Conservation (phyloP, 257 asterid species). For the Jacaranda mimosifolia region DNA sequence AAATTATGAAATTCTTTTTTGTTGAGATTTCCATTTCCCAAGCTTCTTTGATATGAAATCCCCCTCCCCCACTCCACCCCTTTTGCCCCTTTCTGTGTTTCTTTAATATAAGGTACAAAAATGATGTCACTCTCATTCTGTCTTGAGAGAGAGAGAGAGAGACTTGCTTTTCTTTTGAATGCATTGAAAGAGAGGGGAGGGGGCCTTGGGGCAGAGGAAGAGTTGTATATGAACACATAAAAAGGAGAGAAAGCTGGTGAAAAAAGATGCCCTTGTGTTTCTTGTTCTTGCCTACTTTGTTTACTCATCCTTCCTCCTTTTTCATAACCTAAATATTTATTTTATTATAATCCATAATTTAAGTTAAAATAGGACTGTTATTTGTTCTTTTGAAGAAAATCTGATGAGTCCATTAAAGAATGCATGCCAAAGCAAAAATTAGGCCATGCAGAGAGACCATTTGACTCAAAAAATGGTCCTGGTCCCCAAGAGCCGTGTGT, state of each 20-base stretch:
- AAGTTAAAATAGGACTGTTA: neutral
- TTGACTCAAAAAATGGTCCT: conserved; percentile 44
- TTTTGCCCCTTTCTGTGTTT: neutral
- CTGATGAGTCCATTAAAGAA: conserved; percentile 31
- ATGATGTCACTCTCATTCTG: conserved; percentile 31
- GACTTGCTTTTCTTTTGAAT: conserved; percentile 48
- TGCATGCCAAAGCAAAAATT: conserved; percentile 43
- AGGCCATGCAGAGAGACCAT: conserved; percentile 38
- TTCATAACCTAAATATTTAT: neutral
- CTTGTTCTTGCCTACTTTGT: conserved; percentile 47
- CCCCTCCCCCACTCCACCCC: conserved; percentile 11
- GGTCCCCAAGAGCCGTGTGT: conserved; percentile 8
- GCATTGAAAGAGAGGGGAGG: conserved; percentile 45
- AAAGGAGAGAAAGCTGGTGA: conserved; percentile 80
- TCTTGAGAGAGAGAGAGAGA: conserved; percentile 33
- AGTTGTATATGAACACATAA: conserved; percentile 48
- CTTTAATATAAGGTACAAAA: neutral
- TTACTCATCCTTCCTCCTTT: conserved; percentile 26
- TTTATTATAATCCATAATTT: too few species aligned
- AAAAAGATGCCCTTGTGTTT: conserved; percentile 57
- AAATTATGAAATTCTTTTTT: conserved; percentile 32
- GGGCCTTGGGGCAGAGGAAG: conserved; percentile 44
- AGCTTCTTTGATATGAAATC: conserved; percentile 20
- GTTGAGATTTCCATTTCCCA: conserved; percentile 23
- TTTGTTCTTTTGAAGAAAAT: conserved; percentile 38